These are phyloP conservation scores for Botrytis cinerea DNA, from an alignment of 2,329 filamentous ascomycete species.

Conservation along the genomic window DNA sequence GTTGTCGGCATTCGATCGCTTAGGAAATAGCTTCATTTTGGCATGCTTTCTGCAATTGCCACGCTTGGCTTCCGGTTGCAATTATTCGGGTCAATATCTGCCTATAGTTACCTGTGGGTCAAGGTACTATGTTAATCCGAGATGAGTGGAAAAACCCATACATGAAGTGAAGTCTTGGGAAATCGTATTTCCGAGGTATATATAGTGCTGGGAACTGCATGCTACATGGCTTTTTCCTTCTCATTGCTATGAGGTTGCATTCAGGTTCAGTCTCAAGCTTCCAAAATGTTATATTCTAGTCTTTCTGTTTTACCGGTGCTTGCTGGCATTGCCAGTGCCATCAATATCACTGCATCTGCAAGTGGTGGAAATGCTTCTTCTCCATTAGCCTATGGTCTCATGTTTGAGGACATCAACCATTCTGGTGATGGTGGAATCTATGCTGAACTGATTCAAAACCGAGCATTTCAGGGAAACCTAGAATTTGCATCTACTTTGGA, in stretches of 20 bases:
- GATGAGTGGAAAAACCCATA: not conserved
- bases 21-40: constrained; percentile 1
- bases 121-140: not conserved
- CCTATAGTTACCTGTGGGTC: not conserved
- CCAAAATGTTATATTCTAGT: constrained; percentile 19
- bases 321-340: constrained; percentile 31
- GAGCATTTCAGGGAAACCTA: constrained; percentile 62
- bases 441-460: constrained; percentile 69
- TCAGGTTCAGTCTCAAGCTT: not conserved
- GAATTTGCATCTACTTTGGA: constrained; percentile 51
- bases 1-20: not conserved
- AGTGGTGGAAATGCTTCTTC: constrained; percentile 38
- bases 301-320: constrained; percentile 22
- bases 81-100: not conserved
- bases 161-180: not conserved
- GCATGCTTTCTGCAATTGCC: not conserved
- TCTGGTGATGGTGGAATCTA: constrained; percentile 49
- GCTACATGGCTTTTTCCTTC: not conserved
- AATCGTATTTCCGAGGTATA: constrained; percentile 19
- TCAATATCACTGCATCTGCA: constrained; percentile 35
- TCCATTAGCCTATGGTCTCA: constrained; percentile 38
- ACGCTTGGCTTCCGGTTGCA: not conserved
- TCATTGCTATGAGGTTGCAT: not conserved
- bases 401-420: constrained; percentile 42
- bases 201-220: not conserved